Base-by-base conservation (phyloP, 2,329 filamentous ascomycete genomes). In the Aspergillus caelatus region DNA sequence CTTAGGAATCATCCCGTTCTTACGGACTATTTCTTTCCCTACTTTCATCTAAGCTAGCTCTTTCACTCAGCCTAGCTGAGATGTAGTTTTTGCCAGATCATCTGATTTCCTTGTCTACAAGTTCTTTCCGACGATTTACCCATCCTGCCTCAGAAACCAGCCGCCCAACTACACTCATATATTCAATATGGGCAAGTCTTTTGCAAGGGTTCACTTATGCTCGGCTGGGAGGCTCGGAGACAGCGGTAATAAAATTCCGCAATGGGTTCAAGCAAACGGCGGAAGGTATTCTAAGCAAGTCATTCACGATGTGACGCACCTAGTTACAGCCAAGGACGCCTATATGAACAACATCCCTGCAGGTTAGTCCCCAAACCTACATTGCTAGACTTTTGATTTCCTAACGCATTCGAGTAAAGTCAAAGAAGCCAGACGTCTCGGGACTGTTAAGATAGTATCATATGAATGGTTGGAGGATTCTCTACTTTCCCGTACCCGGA, bases 181-280 rank as follows among this genome's bases (percentile, higher is more conserved):
- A 14, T 14, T 2, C 6, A 43, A 30, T 32, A 78, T 80, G 77
- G 80, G 78, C 58, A 76, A 76, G 8, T 67, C 78, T 9, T 86
- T 92, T 71, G 80, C 80, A 16, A 79, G 80, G 1, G 75, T 85
- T 39, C 78, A 84, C 56, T 82, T 92, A 23, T 84, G 87, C 26
- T 76, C 85, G 0, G 85, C 84, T 0, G 90, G 90, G 5, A 80
- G 85, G 2, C 85, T 92, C 5, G 82, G 83, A 0, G 78, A 77
- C 1, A 81, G 80, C 1, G 77, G 83, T 2, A 80, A 85, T 1
- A 85, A 91, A 48, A 83, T 95, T 41, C 82, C 82, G 41, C 80
- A 81, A 45, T 96, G 92, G 91, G 83, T 92, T 11, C 79, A 80
- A 4, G 72, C 81, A 4, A 86, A 90, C 62, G 88, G 86, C 8